phyloP scores from a whole-genome alignment of 2,329 filamentous ascomycete genomes.

The Salinomyces thailandicus region DNA sequence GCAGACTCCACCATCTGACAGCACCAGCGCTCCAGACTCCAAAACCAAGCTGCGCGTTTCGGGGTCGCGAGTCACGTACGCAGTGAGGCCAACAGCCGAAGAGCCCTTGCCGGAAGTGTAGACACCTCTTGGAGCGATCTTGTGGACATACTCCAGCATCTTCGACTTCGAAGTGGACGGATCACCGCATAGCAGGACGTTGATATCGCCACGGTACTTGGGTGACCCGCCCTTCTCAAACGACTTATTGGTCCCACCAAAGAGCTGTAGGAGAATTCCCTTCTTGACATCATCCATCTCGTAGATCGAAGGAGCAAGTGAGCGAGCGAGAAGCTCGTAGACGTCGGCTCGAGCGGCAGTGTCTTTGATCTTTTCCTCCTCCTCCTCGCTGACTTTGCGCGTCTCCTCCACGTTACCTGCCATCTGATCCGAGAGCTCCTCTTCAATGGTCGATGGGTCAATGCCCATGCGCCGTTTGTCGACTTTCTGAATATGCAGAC shows the following conservation, averaged over 20 bases:
- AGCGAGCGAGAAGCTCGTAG: slow-evolving; percentile 84
- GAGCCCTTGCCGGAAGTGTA: slow-evolving; percentile 70
- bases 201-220: slow-evolving; percentile 94
- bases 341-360: slow-evolving; percentile 74
- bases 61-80: slow-evolving; percentile 65
- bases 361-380: slow-evolving; percentile 77
- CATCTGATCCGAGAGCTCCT: slow-evolving; percentile 64
- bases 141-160: slow-evolving; percentile 86
- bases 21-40: slow-evolving; percentile 62
- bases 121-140: slow-evolving; percentile 82
- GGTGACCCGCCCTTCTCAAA: slow-evolving; percentile 95
- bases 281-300: slow-evolving; percentile 99
- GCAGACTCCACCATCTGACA: slow-evolving; percentile 65
- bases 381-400: slow-evolving; percentile 71
- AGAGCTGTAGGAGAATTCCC: slow-evolving; percentile 89
- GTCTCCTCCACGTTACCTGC: slow-evolving; percentile 69
- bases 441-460: slow-evolving; percentile 77
- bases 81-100: slow-evolving; percentile 64
- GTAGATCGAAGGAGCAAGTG: slow-evolving; percentile 87
- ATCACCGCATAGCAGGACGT: slow-evolving; percentile 90
- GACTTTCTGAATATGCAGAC: slow-evolving; percentile 89
- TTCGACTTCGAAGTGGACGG: slow-evolving; percentile 96
- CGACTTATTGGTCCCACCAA: slow-evolving; percentile 94
- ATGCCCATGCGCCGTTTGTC: slow-evolving; percentile 91
- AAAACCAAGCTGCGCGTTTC: slow-evolving; percentile 64